Evolutionary conservation across 2,329 filamentous ascomycete species (phyloP).

Genomic region (Thelonectria olida): DNA sequence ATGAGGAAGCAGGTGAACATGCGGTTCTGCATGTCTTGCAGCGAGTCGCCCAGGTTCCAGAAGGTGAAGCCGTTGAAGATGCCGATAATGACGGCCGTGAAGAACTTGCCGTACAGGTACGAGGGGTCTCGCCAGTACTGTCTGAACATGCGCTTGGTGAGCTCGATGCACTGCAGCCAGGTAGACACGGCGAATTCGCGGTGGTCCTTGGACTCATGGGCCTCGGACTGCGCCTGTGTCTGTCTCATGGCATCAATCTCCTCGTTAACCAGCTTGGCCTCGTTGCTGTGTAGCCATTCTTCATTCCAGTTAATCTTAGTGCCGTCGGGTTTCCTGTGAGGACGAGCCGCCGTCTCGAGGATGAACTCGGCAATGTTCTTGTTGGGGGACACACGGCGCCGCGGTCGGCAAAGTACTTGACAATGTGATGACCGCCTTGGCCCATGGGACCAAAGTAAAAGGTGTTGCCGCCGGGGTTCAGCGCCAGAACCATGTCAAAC

Average conservation of each 20-base stretch:
- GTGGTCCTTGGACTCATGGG: conserved; percentile 17
- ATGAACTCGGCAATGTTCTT: conserved; percentile 60
- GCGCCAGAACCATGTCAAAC: conserved; percentile 62
- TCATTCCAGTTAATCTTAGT: conserved; percentile 75
- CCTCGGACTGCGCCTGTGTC: neutral
- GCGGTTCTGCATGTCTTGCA: conserved; percentile 77
- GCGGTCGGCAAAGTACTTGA: conserved; percentile 64
- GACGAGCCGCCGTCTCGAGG: conserved; percentile 52
- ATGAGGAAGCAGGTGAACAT: conserved; percentile 79
- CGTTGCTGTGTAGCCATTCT: conserved; percentile 73
- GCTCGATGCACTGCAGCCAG: conserved; percentile 67
- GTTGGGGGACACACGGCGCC: conserved; percentile 70
- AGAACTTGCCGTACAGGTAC: conserved; percentile 81
- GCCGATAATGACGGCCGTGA: conserved; percentile 74
- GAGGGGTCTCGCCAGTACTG: conserved; percentile 80
- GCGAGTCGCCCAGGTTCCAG: conserved; percentile 71
- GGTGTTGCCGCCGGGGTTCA: conserved; percentile 58
- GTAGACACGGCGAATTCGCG: conserved; percentile 73
- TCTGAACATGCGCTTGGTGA: conserved; percentile 74
- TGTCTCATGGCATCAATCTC: conserved; percentile 61
- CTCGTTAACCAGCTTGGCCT: conserved; percentile 64
- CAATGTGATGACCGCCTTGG: conserved; percentile 53
- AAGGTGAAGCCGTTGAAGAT: conserved; percentile 86
- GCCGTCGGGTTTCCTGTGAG: conserved; percentile 43
- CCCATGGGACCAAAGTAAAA: conserved; percentile 63